These are phyloP conservation scores for Cyclotella atomus DNA, from an alignment of 108 stramenopile genomes.

Conservation along the genomic window DNA sequence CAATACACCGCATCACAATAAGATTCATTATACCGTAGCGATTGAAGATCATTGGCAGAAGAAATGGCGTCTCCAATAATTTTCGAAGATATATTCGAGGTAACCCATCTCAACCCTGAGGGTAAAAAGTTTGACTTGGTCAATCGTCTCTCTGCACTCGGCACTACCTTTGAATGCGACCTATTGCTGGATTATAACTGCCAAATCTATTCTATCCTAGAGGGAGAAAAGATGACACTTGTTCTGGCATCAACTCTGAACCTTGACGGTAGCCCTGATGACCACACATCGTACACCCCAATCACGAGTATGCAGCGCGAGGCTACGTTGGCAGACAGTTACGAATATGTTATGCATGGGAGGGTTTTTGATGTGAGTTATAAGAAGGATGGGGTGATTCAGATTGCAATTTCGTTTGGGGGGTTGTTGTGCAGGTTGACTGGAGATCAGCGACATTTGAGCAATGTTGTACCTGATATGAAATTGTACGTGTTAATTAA, in stretches of 20 bases:
- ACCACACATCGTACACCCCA: conserved; percentile 87
- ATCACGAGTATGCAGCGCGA: conserved; percentile 47
- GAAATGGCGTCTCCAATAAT: conserved; percentile 34
- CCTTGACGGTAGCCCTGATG: conserved; percentile 92
- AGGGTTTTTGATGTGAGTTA: conserved; percentile 92
- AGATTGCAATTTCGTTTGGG: conserved; percentile 90
- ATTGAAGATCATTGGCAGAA: not conserved
- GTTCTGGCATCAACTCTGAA: conserved; percentile 92
- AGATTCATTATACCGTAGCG: no score
- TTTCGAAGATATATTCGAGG: conserved; percentile 98
- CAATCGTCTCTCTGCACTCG: conserved; percentile 90
- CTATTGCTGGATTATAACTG: conserved; percentile 94
- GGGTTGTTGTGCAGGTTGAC: conserved; percentile 95
- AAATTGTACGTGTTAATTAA: conserved; percentile 90
- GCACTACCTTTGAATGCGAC: conserved; percentile 95
- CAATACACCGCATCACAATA: no score
- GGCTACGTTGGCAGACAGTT: conserved; percentile 91
- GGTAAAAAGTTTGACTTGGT: conserved; percentile 88
- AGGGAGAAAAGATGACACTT: conserved; percentile 90
- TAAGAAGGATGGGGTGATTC: conserved; percentile 80
- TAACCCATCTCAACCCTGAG: conserved; percentile 94
- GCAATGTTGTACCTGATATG: conserved; percentile 90
- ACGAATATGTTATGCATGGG: conserved; percentile 99
- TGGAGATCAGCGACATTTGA: conserved; percentile 93
- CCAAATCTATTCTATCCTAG: conserved; percentile 88